A percentile compares a stretch with the other conserved stretches of the same genome.
Conservation (phyloP, 495 filamentous ascomycete species). For the Aspergillus steynii region DNA sequence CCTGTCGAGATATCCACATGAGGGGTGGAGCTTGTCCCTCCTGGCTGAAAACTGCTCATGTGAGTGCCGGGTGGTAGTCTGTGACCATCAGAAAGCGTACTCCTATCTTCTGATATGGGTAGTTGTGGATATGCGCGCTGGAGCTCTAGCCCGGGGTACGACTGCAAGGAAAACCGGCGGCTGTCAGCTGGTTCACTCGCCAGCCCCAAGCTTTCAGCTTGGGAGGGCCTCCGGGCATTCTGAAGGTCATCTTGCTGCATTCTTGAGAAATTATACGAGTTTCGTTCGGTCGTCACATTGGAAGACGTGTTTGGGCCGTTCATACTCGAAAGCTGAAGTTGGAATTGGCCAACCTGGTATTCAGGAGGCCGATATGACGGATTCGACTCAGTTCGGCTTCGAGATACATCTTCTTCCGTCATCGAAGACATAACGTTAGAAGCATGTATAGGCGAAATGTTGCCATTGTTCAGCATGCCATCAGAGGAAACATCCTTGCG, state of each 20-base stretch:
- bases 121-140: conserved; percentile 19
- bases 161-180: conserved; percentile 7
- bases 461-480: conserved; percentile 13
- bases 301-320: conserved; percentile 14
- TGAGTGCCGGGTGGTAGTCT: conserved; percentile 10
- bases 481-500: conserved; percentile 19
- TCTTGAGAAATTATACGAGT: neutral
- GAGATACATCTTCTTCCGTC: neutral
- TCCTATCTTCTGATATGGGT: conserved; percentile 13
- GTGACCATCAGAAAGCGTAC: conserved; percentile 13
- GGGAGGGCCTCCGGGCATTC: conserved; percentile 3
- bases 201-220: conserved; percentile 9
- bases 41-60: conserved; percentile 19
- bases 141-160: conserved; percentile 13
- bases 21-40: conserved; percentile 11
- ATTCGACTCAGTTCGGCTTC: conserved; percentile 1
- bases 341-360: conserved; percentile 26
- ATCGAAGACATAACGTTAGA: neutral
- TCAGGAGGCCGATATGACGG: conserved; percentile 8
- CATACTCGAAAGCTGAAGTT: conserved; percentile 20
- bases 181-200: conserved; percentile 10
- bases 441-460: conserved; percentile 18
- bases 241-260: neutral
- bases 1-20: conserved; percentile 22
- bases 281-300: conserved; percentile 2